Percentiles rank a stretch among this genome's conserved stretches.
Conservation (phyloP, 1,284 basidiomycete species). For the Peniophora sp. region DNA sequence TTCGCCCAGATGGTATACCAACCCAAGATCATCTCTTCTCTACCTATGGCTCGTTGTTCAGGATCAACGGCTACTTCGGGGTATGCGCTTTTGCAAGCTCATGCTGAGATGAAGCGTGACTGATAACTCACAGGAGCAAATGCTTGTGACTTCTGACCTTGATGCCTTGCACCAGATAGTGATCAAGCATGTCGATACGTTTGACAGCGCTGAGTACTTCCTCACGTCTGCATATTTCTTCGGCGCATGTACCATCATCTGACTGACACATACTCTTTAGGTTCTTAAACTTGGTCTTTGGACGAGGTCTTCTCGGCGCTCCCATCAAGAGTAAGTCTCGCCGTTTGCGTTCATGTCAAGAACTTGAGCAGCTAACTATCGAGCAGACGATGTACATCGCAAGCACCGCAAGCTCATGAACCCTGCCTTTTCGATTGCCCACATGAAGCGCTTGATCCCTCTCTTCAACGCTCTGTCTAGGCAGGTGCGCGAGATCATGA, state of each 20-base stretch:
- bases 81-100: neutral
- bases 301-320: conserved; percentile 12
- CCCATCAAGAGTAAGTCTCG: conserved; percentile 9
- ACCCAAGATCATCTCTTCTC: neutral
- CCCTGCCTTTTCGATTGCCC: neutral
- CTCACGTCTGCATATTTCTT: neutral
- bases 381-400: neutral
- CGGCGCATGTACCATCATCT: neutral
- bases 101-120: too few species aligned
- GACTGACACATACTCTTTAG: conserved; percentile 1
- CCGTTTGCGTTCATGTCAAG: too few species aligned
- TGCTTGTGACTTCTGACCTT: neutral
- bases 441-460: neutral
- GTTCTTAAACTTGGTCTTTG: conserved; percentile 10
- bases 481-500: neutral
- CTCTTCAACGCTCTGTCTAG: neutral
- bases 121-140: neutral
- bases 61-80: neutral
- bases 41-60: neutral
- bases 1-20: neutral
- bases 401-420: conserved; percentile 2
- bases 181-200: neutral
- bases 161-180: neutral
- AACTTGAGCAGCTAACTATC: too few species aligned
- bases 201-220: neutral